Percentiles rank a stretch among this genome's conserved stretches.
These are phyloP conservation scores for Fusarium sp. DNA, from an alignment of 2,329 filamentous ascomycete species.

Conservation along the genomic window DNA sequence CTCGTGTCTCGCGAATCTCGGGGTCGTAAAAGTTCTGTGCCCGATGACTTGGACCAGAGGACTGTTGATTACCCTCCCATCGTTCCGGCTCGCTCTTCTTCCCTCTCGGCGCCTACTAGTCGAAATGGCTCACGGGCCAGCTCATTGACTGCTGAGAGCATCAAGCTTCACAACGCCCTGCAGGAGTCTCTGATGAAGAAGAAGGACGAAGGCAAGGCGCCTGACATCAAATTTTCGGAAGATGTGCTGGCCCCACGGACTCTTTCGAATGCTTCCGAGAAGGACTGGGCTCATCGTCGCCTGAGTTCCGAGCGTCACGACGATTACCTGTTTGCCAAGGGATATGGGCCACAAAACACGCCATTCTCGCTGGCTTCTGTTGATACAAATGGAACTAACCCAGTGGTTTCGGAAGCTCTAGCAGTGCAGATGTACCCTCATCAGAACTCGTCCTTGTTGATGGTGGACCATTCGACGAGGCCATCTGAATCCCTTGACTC, in stretches of 20 bases:
- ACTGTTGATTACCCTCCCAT: constrained; percentile 72
- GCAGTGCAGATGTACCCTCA: constrained; percentile 73
- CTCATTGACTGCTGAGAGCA: constrained; percentile 69
- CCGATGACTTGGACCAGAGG: constrained; percentile 63
- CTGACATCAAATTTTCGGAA: constrained; percentile 32
- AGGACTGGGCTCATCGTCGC: constrained; percentile 45
- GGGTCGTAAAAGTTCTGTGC: constrained; percentile 59
- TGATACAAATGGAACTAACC: constrained; percentile 71
- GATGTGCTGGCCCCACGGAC: constrained; percentile 10
- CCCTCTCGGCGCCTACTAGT: constrained; percentile 72
- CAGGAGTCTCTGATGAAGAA: constrained; percentile 44
- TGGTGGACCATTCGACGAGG: constrained; percentile 68
- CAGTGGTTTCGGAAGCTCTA: constrained; percentile 72
- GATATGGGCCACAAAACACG: constrained; percentile 67
- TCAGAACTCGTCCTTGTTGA: constrained; percentile 72
- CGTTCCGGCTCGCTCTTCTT: constrained; percentile 69
- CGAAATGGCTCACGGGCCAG: constrained; percentile 65
- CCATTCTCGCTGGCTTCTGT: constrained; percentile 73
- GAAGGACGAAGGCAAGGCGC: constrained; percentile 11
- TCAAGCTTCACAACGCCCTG: constrained; percentile 65
- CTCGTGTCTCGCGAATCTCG: constrained; percentile 57
- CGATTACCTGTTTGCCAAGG: constrained; percentile 65
- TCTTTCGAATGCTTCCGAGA: constrained; percentile 46
- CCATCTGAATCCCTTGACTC: constrained; percentile 60
- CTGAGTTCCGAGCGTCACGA: constrained; percentile 63